Percentiles rank a stretch among this genome's conserved stretches.
These are phyloP conservation scores for Multifurca ochricompacta DNA, from an alignment of 768 basidiomycete species.

Conservation along the genomic window DNA sequence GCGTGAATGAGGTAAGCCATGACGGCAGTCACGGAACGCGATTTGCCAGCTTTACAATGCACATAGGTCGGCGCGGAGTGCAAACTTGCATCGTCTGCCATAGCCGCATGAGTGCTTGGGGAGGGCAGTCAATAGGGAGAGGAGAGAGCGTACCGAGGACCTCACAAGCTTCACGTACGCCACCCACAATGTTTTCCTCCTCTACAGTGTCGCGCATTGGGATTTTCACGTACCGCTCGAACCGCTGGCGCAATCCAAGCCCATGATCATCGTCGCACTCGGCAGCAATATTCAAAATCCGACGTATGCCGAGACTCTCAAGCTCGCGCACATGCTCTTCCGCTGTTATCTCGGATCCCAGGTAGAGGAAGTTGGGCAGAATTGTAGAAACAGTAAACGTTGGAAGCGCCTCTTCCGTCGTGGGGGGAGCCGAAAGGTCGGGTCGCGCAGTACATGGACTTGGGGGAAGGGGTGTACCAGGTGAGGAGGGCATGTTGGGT, in stretches of 20 bases:
- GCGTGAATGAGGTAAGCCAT: slow-evolving; percentile 97
- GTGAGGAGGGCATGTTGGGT: slow-evolving; percentile 28
- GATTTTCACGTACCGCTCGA: slow-evolving; percentile 80
- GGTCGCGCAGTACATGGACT: slow-evolving; percentile 62
- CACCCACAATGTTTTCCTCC: slow-evolving; percentile 78
- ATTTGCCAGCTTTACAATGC: slow-evolving; percentile 95
- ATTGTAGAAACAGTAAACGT: slow-evolving; percentile 84
- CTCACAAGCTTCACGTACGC: slow-evolving; percentile 78
- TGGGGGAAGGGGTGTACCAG: slow-evolving; percentile 38
- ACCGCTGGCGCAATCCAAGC: slow-evolving; percentile 53
- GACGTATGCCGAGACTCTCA: slow-evolving; percentile 65
- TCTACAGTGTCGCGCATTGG: slow-evolving; percentile 96
- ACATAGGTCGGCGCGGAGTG: slow-evolving; percentile 89
- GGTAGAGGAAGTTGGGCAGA: slow-evolving; percentile 81
- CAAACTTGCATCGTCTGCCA: slow-evolving; percentile 79
- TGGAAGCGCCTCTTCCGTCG: slow-evolving; percentile 53
- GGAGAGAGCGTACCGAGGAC: slow-evolving; percentile 60
- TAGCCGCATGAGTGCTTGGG: neutral
- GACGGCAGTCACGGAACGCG: slow-evolving; percentile 91
- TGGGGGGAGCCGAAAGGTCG: slow-evolving; percentile 49
- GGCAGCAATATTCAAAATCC: slow-evolving; percentile 85
- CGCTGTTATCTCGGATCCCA: slow-evolving; percentile 79
- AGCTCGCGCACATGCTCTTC: slow-evolving; percentile 72
- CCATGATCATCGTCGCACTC: slow-evolving; percentile 87
- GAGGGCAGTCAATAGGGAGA: slow-evolving; percentile 1